Percentiles rank a stretch among this genome's conserved stretches.
Conservation (phyloP, 2,329 filamentous ascomycete genomes). For the Fusarium sambucinum region DNA sequence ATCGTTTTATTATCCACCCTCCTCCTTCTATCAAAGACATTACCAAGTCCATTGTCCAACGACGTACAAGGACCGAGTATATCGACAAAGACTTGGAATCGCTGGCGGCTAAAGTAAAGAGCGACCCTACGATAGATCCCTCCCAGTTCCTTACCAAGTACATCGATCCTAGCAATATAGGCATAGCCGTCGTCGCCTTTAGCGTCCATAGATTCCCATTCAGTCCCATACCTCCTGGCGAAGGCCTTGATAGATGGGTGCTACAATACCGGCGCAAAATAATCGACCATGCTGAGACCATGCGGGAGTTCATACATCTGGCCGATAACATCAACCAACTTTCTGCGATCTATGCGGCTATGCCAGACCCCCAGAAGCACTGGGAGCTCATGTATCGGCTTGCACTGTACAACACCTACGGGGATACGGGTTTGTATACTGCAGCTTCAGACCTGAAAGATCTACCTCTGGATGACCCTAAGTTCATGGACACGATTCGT, state of each 20-base stretch:
- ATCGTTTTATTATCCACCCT: not conserved
- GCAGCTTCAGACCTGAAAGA: not conserved
- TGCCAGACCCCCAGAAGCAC: not conserved
- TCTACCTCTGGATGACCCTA: not conserved
- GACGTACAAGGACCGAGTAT: not conserved
- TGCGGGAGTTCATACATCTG: constrained; percentile 22
- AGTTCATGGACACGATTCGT: not conserved
- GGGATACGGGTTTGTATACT: no score
- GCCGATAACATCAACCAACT: constrained; percentile 13
- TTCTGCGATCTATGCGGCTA: not conserved
- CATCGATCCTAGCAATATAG: no score
- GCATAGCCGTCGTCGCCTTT: not conserved
- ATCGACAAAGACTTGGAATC: not conserved
- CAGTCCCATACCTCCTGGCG: not conserved
- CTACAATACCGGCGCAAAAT: not conserved
- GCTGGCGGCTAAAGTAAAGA: not conserved
- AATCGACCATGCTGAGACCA: not conserved
- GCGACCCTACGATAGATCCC: no score
- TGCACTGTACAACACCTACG: not conserved
- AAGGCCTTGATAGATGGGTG: not conserved
- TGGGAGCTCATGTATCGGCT: not conserved
- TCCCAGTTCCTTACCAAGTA: not conserved
- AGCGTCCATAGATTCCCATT: not conserved
- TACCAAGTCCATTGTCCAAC: not conserved
- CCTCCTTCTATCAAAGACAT: not conserved